Conservation (phyloP, 345 rosid genomes). For the Garcia nutans region DNA sequence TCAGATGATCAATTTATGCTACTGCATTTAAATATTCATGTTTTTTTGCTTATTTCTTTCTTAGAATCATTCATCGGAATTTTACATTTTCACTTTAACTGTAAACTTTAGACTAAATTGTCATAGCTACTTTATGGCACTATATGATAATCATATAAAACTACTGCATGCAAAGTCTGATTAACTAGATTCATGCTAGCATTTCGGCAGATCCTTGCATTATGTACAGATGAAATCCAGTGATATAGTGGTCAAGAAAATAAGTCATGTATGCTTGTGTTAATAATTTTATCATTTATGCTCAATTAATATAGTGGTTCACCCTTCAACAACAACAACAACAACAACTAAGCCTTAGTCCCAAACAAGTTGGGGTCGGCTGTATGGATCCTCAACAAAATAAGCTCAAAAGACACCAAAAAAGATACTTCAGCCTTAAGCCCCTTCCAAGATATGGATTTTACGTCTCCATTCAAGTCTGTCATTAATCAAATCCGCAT, state of each 20-base stretch:
- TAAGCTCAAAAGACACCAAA: no score
- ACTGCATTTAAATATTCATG: conserved; percentile 8
- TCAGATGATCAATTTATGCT: conserved; percentile 88
- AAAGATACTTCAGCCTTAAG: no score
- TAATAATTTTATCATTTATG: not conserved
- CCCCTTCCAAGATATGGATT: no score
- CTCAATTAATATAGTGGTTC: not conserved
- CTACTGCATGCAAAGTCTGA: not conserved
- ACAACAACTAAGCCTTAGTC: no score
- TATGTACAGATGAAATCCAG: not conserved
- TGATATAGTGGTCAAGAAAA: not conserved
- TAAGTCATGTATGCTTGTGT: not conserved
- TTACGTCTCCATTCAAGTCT: no score
- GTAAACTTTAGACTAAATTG: not conserved
- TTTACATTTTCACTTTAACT: not conserved
- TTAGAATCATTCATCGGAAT: not conserved
- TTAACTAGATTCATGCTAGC: not conserved
- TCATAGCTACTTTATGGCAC: not conserved
- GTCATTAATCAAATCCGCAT: no score
- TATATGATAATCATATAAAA: not conserved
- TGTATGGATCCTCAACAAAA: no score
- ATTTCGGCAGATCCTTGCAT: not conserved
- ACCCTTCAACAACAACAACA: no score
- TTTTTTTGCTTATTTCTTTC: not conserved
- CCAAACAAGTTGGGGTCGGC: no score